phyloP scores from a whole-genome alignment of 2,329 filamentous ascomycete species.

The Chaetomium globosum region DNA sequence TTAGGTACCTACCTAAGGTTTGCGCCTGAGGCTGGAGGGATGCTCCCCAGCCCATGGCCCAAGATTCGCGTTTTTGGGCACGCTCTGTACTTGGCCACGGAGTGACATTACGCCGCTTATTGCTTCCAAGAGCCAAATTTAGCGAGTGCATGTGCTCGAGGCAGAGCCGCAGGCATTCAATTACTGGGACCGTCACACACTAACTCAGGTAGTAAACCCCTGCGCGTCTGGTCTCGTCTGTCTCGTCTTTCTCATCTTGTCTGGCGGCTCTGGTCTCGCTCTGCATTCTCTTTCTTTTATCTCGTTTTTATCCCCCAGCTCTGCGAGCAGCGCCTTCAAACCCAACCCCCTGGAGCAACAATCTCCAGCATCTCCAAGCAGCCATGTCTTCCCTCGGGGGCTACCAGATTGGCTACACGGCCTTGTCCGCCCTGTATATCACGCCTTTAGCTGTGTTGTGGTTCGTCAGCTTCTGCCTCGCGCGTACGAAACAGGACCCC shows the following conservation, averaged over 20 bases:
- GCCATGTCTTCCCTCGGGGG: background rate
- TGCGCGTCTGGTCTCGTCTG: background rate
- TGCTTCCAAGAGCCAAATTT: background rate
- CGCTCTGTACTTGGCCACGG: background rate
- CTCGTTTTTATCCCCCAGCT: no score
- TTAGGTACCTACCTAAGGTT: no score
- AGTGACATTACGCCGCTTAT: background rate
- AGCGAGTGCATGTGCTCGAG: background rate
- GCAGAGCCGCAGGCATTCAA: background rate
- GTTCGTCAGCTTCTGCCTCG: constrained; percentile 31
- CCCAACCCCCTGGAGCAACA: no score
- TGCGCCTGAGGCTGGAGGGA: no score
- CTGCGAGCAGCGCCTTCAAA: background rate
- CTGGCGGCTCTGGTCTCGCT: background rate
- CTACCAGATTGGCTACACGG: constrained; percentile 17
- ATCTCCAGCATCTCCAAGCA: background rate
- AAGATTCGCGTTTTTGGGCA: no score
- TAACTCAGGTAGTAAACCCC: no score
- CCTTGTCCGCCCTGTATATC: constrained; percentile 30
- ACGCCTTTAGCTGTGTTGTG: constrained; percentile 33
- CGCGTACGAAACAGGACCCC: constrained; percentile 33
- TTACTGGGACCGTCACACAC: no score
- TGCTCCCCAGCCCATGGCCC: no score
- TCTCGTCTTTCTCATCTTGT: no score
- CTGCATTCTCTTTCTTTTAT: background rate